phyloP scores from a whole-genome alignment of 805 yeast species.

The Monosporozyma servazzii region DNA sequence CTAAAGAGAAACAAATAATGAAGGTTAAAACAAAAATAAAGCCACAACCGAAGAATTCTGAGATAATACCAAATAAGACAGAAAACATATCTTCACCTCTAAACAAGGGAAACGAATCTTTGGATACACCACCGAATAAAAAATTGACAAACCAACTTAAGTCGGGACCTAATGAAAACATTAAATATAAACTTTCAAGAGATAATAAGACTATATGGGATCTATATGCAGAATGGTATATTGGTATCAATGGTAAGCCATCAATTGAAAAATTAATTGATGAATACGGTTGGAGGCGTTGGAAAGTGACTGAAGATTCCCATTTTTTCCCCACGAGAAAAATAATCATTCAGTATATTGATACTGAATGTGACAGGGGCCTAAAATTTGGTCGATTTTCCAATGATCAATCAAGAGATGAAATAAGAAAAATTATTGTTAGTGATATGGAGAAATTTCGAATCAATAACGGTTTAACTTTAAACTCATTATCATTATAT shows the following conservation, averaged over 20 bases:
- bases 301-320: conserved; percentile 33
- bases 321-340: conserved; percentile 33
- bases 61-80: background rate
- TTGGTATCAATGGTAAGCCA: conserved; percentile 28
- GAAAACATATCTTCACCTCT: background rate
- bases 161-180: conserved; percentile 20
- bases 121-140: background rate
- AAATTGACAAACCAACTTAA: background rate
- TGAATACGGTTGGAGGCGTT: conserved; percentile 30
- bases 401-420: conserved; percentile 25
- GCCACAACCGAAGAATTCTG: background rate
- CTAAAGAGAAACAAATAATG: background rate
- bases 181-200: conserved; percentile 30
- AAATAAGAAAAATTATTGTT: conserved; percentile 25
- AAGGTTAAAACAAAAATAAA: background rate
- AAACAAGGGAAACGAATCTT: background rate
- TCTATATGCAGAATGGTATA: conserved; percentile 31
- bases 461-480: conserved; percentile 26
- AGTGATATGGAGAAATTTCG: conserved; percentile 31
- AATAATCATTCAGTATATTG: conserved; percentile 32
- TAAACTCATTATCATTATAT: conserved; percentile 28
- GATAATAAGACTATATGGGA: conserved; percentile 33
- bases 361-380: conserved; percentile 29
- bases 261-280: conserved; percentile 28
- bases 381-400: conserved; percentile 26